phyloP scores from a whole-genome alignment of 257 asterid genomes.

The Coffea canephora region DNA sequence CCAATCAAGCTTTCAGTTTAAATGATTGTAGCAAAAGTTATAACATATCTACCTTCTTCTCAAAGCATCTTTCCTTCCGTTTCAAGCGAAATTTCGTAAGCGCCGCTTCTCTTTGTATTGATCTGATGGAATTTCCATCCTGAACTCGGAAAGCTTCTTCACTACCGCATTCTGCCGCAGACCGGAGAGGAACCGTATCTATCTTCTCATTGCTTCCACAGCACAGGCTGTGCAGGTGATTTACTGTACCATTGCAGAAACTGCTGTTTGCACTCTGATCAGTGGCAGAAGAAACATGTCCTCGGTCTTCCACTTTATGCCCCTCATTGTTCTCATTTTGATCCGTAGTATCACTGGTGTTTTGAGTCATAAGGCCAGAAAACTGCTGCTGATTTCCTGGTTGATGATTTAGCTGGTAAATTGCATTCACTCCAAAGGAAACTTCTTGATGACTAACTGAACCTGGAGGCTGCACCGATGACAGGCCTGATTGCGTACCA shows the following conservation, averaged over 20 bases:
- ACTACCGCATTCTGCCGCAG: conserved; percentile 38
- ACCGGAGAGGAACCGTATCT: conserved; percentile 25
- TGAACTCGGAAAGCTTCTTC: conserved; percentile 45
- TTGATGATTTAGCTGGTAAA: conserved; percentile 33
- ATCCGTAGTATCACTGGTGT: conserved; percentile 32
- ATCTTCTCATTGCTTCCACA: conserved; percentile 37
- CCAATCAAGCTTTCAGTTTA: neutral
- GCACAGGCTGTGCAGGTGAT: conserved; percentile 31
- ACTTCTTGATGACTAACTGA: conserved; percentile 40
- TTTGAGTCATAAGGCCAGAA: conserved; percentile 38
- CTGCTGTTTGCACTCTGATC: conserved; percentile 61
- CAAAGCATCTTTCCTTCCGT: conserved; percentile 93
- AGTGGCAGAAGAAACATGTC: conserved; percentile 46
- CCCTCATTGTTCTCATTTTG: conserved; percentile 41
- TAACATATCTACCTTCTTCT: conserved; percentile 67
- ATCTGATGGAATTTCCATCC: conserved; percentile 49
- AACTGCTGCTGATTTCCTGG: conserved; percentile 35
- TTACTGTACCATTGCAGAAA: conserved; percentile 42
- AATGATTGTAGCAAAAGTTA: neutral
- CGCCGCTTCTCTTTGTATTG: conserved; percentile 85
- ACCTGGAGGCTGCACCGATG: conserved; percentile 48
- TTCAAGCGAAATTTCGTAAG: conserved; percentile 76
- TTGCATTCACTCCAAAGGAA: conserved; percentile 32
- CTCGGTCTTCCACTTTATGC: conserved; percentile 40
- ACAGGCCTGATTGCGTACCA: conserved; percentile 32